Base-by-base conservation (phyloP, 192 early-diverging fungal species). In the Podila horticola region DNA sequence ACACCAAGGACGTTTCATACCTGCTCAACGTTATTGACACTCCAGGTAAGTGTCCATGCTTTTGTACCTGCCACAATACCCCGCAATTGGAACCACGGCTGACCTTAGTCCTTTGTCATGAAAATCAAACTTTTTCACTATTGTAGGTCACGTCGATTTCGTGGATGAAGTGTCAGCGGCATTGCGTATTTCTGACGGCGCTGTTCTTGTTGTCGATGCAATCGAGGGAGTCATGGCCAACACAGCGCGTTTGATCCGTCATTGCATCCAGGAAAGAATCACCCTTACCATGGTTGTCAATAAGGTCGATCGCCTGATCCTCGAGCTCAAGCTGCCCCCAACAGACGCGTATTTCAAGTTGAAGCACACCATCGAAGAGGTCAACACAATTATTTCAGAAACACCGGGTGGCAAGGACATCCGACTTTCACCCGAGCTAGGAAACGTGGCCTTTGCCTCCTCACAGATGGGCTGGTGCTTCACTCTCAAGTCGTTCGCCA, bases 281-380 rank as follows among this genome's bases (percentile, higher is more conserved):
- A 83, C 90, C 22, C 88, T 99, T 58, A 93, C 92, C 5, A 85
- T 99, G 58, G 92, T 98, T n/a, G 87, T 99, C 63, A 98, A 96
- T 92, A 99, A 99, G 86, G 90, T 99, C 8, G 98, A 99, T 86
- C 92, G 98, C n/a, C 84, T 99, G 64, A 98, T 99, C 48, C 60
- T 98, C 28, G 98, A 99, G 82, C 88, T 99, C 20, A 97, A 97
- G 66, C 86, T 99, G 41, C 98, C 98, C 30, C 98, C 98, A 11
- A 91, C 87, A 12, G 98, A 98, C 86, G 97, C 97, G 10, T 99
- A 98, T 83, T 95, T 96, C 84, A 98, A 98, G 84, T 85, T 99
- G 51, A 95, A 91, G 71, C 93, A 97, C 83, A 97, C 95, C 4
- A 94, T 98, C 64, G 97, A 98, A 82, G 95, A 98, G 74, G 96